Base-by-base conservation (phyloP, 768 basidiomycete genomes). In the Steccherinum ochraceum region DNA sequence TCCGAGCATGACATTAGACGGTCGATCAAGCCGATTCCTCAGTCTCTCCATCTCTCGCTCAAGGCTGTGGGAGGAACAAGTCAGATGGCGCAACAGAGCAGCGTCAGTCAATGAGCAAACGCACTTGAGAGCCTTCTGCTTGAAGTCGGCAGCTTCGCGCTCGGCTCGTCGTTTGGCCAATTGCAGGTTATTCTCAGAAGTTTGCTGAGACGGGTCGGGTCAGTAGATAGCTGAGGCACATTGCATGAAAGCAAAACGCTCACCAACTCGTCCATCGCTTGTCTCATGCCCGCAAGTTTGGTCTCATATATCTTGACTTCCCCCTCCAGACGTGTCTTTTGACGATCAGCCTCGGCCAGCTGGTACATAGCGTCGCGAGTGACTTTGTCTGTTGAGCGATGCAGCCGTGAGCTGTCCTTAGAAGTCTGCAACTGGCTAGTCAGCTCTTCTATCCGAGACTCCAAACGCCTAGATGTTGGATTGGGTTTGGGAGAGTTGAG, bases 81-180 rank as follows among this genome's bases (percentile, higher is more conserved):
- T 21, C 24, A 42, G 30, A 40, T 21, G 25, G 49, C 46, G 24
- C 13, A 12, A 46, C 12, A 27, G 16, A 48, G 39, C 1, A 45
- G 11, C 41, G 30, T 24, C 18, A 27, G 24, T 18, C 7, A 35
- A 35, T 26, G 5, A 52, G 40, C 30, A 21, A 24, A 52, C 83
- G 46, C 58, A 89, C 87, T 75, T 79, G 13, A 89, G 70, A 40
- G 81, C 74, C 53, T 78, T 79, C 64, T 88, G 84, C 64, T 80
- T 86, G 59, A 78, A 80, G 56, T 91, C 88, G 4, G 69, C 78
- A 24, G 83, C 84, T 57, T 91, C 88, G 35, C 86, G 76, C 58
- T 89, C 89, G 30, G 84, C 84, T 40, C 86, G 76, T 25, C 88
- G 81, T 65, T 89, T 89, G 20, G 77, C 79, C 11, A 84, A 73